These are phyloP conservation scores for Tephrocybe sp. DNA, from an alignment of 768 basidiomycete species.

Conservation along the genomic window DNA sequence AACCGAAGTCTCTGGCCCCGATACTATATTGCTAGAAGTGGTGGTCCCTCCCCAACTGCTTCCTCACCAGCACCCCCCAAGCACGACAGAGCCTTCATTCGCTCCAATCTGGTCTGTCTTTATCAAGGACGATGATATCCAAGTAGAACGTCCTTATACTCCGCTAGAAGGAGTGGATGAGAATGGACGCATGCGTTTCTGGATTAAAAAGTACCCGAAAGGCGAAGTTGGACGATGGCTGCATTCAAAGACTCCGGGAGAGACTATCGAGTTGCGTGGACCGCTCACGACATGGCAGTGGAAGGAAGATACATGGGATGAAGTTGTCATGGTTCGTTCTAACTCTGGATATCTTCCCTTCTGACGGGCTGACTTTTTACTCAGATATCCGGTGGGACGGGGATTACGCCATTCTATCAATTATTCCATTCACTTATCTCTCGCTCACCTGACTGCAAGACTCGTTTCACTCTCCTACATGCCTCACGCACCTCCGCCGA, in stretches of 20 bases:
- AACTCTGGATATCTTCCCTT: neutral
- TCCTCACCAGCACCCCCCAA: slow-evolving; percentile 18
- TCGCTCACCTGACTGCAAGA: slow-evolving; percentile 27
- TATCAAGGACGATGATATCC: slow-evolving; percentile 86
- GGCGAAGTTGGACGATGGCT: slow-evolving; percentile 87
- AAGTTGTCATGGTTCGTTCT: slow-evolving; percentile 68
- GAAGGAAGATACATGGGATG: slow-evolving; percentile 62
- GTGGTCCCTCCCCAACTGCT: slow-evolving; percentile 48
- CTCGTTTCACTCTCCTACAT: slow-evolving; percentile 74
- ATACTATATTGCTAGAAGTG: slow-evolving; percentile 67
- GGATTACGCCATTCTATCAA: slow-evolving; percentile 85
- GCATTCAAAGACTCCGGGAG: slow-evolving; percentile 65
- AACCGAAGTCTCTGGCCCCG: slow-evolving; percentile 49
- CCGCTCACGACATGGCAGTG: slow-evolving; percentile 71
- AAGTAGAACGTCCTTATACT: slow-evolving; percentile 85
- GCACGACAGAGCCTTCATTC: slow-evolving; percentile 20
- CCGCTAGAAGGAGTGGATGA: slow-evolving; percentile 72
- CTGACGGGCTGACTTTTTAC: neutral
- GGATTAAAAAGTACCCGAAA: slow-evolving; percentile 77
- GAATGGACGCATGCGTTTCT: slow-evolving; percentile 68
- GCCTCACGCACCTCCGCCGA: slow-evolving; percentile 61
- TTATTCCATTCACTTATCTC: slow-evolving; percentile 59
- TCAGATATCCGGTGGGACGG: slow-evolving; percentile 87
- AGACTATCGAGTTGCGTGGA: slow-evolving; percentile 73
- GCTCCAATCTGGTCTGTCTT: slow-evolving; percentile 72